Conservation (phyloP, 176 grass and related monocot species). For the Aegilops bicornis region DNA sequence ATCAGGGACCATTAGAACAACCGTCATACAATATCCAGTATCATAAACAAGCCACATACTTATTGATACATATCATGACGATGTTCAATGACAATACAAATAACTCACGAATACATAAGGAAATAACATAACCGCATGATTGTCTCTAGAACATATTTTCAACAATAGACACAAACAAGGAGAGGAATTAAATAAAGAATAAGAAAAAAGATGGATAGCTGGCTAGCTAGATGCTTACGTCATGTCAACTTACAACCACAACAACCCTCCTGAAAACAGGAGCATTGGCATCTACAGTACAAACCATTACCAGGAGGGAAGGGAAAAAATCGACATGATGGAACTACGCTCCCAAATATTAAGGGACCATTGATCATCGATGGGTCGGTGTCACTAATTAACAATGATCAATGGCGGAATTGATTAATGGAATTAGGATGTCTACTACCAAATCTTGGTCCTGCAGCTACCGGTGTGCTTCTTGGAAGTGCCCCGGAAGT, state of each 20-base stretch:
- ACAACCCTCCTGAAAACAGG: constrained; percentile 36
- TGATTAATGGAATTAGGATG: not conserved
- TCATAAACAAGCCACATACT: no score
- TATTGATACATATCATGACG: no score
- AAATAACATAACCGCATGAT: no score
- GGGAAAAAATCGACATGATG: constrained; percentile 7
- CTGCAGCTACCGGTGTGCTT: constrained; percentile 3
- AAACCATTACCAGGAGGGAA: constrained; percentile 1
- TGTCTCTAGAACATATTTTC: no score
- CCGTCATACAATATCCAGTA: no score
- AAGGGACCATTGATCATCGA: not conserved
- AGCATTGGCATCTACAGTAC: constrained; percentile 6
- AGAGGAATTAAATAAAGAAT: not conserved
- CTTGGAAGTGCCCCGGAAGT: constrained; percentile 30
- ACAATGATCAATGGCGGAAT: not conserved
- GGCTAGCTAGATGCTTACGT: constrained; percentile 33
- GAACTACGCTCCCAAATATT: constrained; percentile 4
- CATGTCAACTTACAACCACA: constrained; percentile 29
- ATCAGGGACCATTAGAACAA: no score
- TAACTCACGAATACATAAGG: no score
- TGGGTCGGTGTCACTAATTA: not conserved
- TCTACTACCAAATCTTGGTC: constrained; percentile 41
- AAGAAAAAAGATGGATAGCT: not conserved
- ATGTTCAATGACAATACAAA: no score
- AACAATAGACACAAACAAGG: not conserved